Evolutionary conservation across 441 rosid genomes (phyloP), one percentile per base, ranked within the genome.

Genomic region (Populus tomentosa): DNA sequence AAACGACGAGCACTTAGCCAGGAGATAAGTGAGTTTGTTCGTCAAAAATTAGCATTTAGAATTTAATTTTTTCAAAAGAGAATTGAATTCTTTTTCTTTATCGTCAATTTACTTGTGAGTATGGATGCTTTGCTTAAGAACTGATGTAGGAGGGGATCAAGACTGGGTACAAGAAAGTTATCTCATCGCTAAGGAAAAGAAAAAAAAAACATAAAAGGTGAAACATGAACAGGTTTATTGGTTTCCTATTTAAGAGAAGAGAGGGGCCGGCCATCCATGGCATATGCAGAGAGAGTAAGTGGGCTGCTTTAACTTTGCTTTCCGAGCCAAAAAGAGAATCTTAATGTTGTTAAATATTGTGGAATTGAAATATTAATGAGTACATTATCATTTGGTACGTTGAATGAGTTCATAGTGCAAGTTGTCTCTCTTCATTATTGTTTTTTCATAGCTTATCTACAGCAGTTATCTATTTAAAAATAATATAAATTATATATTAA

Each of bases 301-400:
- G 81, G 83, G 80, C 64, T 78, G 75, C 83, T 82, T 80, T 77
- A 77, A 30, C 82, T 81, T 82, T 85, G 78, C 86, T 80, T 83
- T 83, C 67, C 77, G 62, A 81, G 42, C 71, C 76, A 36, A 83
- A 82, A 80, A 80, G 73, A 69, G 80, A 82, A 77, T 83, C 86
- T 81, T 75, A 69, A 78, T 81, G 80, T 77, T 85, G 78, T 74
- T 67, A 24, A 11, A 28, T 61, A 61, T 61, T 69, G 13, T 28
- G 76, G 79, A 35, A 79, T 72, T 78, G 73, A 23, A 46, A 46
- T 46, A 61, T 21, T 61, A 64, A 76, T 53, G 75, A 66, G 46
- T 59, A 65, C 21, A 63, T 62, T 71, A 64, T 73, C 72, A 70
- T 70, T 67, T 46, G 76, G 21, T 33, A 33, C 36, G 36, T 72